Percentiles rank a stretch among this genome's conserved stretches.
Evolutionary conservation across 768 basidiomycete genomes (phyloP).

Genomic region (Pleurotus tuoliensis): DNA sequence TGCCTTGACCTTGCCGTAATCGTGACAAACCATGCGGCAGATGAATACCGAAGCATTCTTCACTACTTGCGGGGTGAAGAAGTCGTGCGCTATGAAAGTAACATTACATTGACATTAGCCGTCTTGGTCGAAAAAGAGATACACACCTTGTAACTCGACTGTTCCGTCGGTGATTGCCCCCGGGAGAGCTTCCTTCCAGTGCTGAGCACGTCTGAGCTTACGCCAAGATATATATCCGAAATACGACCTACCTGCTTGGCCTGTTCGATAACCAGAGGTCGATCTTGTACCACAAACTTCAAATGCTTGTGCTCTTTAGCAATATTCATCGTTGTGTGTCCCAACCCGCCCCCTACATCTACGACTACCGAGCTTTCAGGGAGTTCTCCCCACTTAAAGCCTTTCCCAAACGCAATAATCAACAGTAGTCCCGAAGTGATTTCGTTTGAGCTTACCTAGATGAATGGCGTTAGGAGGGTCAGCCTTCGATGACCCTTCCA

Average conservation of each 20-base stretch:
- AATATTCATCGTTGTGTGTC: conserved; percentile 24
- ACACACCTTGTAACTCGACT: conserved; percentile 23
- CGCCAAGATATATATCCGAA: too few species aligned
- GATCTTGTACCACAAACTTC: conserved; percentile 33
- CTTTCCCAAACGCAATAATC: too few species aligned
- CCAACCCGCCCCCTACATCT: conserved; percentile 33
- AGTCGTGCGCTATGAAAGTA: conserved; percentile 21
- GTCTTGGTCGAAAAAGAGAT: background rate
- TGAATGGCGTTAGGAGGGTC: conserved; percentile 18
- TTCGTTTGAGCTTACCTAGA: conserved; percentile 8
- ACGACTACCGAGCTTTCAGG: conserved; percentile 18
- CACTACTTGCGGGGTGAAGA: conserved; percentile 26
- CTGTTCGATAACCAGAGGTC: conserved; percentile 19
- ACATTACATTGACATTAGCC: background rate
- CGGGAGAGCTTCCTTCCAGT: conserved; percentile 21
- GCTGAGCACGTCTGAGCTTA: conserved; percentile 11
- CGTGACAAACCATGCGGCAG: conserved; percentile 27
- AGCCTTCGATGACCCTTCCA: conserved; percentile 15
- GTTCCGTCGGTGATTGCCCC: conserved; percentile 19
- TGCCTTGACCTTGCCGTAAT: conserved; percentile 21
- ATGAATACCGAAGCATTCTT: conserved; percentile 23
- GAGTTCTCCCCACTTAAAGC: background rate
- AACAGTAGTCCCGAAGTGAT: too few species aligned
- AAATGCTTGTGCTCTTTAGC: conserved; percentile 20
- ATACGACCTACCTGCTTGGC: conserved; percentile 17